Conservation (phyloP, 495 filamentous ascomycete species). For the Tuber microsphaerosporum region DNA sequence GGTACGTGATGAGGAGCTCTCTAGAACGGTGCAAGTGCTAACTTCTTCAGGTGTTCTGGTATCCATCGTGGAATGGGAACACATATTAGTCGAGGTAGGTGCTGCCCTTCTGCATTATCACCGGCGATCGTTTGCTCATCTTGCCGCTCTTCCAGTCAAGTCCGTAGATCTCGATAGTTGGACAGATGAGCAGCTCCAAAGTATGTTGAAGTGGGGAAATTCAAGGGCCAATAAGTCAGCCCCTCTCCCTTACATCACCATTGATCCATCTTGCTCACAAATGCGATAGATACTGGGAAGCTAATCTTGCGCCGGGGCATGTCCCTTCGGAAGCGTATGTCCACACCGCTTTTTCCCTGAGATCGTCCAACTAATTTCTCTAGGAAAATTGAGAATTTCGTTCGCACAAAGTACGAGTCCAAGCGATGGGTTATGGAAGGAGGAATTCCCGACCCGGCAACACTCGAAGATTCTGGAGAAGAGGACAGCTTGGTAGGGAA, state of each 20-base stretch:
- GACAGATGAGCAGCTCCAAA: constrained; percentile 96
- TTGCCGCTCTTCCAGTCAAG: constrained; percentile 54
- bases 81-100: constrained; percentile 68
- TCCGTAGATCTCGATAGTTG: constrained; percentile 95
- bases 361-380: constrained; percentile 3
- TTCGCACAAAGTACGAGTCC: constrained; percentile 94
- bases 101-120: constrained; percentile 8
- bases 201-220: constrained; percentile 90
- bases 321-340: constrained; percentile 85
- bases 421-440: constrained; percentile 99
- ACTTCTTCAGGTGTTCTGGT: constrained; percentile 64
- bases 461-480: constrained; percentile 74
- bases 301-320: constrained; percentile 83
- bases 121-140: constrained; percentile 8
- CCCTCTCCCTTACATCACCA: not conserved
- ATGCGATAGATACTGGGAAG: constrained; percentile 76
- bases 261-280: constrained; percentile 9
- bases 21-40: constrained; percentile 10
- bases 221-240: constrained; percentile 80
- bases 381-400: constrained; percentile 97
- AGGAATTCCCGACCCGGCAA: constrained; percentile 79
- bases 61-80: constrained; percentile 98
- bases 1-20: constrained; percentile 44
- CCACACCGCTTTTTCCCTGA: not conserved
- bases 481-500: constrained; percentile 65